phyloP scores from a whole-genome alignment of 2,329 filamentous ascomycete species.

The Trichoderma breve region DNA sequence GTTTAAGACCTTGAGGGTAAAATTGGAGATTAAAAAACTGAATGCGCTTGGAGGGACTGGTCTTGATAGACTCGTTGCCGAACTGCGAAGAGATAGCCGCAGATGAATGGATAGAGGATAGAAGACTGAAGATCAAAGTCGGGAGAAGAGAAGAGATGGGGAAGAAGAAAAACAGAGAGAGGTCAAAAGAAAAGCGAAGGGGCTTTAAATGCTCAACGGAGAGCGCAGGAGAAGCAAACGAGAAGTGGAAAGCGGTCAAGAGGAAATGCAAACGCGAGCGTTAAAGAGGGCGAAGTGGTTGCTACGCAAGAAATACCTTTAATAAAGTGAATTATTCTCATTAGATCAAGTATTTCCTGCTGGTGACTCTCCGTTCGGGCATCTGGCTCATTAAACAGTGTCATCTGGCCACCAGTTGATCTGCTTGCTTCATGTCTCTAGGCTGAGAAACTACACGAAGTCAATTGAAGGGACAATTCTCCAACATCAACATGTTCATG shows the following conservation, averaged over 20 bases:
- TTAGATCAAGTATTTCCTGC: background rate
- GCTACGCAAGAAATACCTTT: background rate
- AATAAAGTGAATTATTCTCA: background rate
- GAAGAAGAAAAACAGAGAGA: background rate
- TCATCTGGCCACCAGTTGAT: background rate
- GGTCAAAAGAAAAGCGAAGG: background rate
- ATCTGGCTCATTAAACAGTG: background rate
- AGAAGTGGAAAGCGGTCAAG: background rate
- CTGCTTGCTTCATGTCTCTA: background rate
- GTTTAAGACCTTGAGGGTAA: background rate
- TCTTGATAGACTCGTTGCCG: background rate
- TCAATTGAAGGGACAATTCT: background rate
- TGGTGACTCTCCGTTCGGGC: background rate
- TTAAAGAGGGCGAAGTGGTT: background rate
- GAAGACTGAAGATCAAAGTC: background rate
- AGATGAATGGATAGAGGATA: background rate
- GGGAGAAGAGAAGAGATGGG: background rate
- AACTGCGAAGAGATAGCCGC: background rate
- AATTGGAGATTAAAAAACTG: background rate
- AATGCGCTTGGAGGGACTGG: background rate
- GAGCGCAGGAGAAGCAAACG: background rate
- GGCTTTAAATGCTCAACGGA: background rate
- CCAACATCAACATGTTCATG: background rate
- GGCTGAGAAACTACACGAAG: too few species aligned
- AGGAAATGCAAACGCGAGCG: background rate